Evolutionary conservation across 371 early-diverging fungal species (phyloP).

Genomic region (Mucor plumbeus): DNA sequence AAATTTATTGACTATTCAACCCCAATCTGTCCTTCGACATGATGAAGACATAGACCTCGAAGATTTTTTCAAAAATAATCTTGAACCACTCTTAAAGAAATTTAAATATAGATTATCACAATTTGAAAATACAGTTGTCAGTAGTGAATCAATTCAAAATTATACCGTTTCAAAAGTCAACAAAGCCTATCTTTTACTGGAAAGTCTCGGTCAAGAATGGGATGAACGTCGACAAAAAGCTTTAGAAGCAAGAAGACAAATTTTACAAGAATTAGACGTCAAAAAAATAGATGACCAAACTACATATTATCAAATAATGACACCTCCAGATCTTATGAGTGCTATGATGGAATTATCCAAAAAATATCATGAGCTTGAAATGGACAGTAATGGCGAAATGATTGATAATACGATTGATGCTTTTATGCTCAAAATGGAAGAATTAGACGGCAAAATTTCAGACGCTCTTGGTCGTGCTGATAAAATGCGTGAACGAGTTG

Average conservation of each 20-base stretch:
- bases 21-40: conserved; percentile 24
- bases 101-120: conserved; percentile 49
- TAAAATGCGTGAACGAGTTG: conserved; percentile 41
- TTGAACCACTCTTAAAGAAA: conserved; percentile 49
- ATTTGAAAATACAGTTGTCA: conserved; percentile 37
- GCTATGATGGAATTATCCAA: conserved; percentile 32
- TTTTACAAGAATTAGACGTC: conserved; percentile 22
- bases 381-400: conserved; percentile 33
- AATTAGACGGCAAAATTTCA: conserved; percentile 49
- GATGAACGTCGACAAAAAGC: conserved; percentile 36
- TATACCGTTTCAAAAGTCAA: conserved; percentile 44
- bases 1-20: conserved; percentile 45
- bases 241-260: conserved; percentile 14
- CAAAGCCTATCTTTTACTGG: conserved; percentile 36
- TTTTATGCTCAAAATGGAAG: conserved; percentile 52
- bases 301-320: conserved; percentile 13
- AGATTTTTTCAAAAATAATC: conserved; percentile 45
- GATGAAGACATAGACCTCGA: conserved; percentile 51
- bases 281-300: not conserved
- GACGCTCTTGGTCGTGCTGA: conserved; percentile 45
- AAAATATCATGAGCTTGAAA: conserved; percentile 33
- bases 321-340: conserved; percentile 30
- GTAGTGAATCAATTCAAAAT: conserved; percentile 40
- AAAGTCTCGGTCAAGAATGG: conserved; percentile 46
- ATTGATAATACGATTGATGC: conserved; percentile 53